Base-by-base conservation (phyloP, 257 asterid species). In the Solanum chaucha region DNA sequence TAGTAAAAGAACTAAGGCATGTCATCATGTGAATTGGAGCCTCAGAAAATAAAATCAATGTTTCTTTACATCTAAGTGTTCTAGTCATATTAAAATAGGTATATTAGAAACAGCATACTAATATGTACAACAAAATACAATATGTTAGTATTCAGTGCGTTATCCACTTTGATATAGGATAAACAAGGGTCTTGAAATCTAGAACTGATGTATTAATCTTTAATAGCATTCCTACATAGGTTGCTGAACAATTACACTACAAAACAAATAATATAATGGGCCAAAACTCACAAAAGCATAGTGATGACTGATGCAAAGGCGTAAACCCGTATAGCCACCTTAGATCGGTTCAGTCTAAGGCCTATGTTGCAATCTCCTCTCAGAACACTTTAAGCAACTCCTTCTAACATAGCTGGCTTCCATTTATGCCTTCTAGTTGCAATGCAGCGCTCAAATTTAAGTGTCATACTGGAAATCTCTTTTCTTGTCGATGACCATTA, bases 381-480 rank as follows among this genome's bases (percentile, higher is more conserved):
- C 11, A 4, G 55, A 40, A 24, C 38, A 26, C 36, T 44, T 78
- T 41, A 46, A 44, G 84, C 24, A 44, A 41, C 84, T 78, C 34
- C 36, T 24, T 41, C 36, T 24, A 44, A 41, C 8, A 41, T 6
- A 72, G 13, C 15, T 10, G 13, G 8, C 81, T 72, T 22, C 81
- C n/a, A 20, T 72, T 34, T 9, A 72, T 24, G 28, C 24, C 36
- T 78, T 78, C 36, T 41, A 3, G 4, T 24, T 11, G 35, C 83
- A 75, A 36, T 38, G 82, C 84, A 41, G 64, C 26, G 24, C 48
- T 72, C 48, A 35, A 72, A 72, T 72, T 72, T 34, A 72, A 34
- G 98, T 98, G 19, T 96, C 99, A 89, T 95, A 98, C 90, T 96
- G 98, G 80, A 95, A 96, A 92, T 44, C 51, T 44, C 95, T 91